Evolutionary conservation across 208 protist species (phyloP), one percentile per base, ranked within the genome.

Genomic region (Porcisia deanei): DNA sequence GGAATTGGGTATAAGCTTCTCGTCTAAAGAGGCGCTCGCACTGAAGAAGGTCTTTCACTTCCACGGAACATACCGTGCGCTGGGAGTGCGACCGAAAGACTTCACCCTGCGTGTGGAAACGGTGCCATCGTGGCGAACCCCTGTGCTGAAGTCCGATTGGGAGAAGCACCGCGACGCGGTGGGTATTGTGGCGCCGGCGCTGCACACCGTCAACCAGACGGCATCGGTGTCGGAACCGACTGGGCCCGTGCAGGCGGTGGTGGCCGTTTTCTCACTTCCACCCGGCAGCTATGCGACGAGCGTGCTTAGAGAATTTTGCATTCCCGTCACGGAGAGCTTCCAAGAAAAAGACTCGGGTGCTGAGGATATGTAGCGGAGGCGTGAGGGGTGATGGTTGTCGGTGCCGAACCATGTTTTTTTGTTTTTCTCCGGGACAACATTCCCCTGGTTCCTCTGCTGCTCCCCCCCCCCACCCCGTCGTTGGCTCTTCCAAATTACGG

Each of bases 21-120:
- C 34, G 30, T 73, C 70, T 6, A 71, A 72, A 39, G 67, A 86
- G 25, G 71, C 76, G 9, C 52, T 74, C 18, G 69, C 81, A 37
- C 83, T 97, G 22, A 85, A 88, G 22, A 94, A 95, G 79, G 61
- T 89, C 4, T 97, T 93, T 81, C 94, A 97, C 78, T 96, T 89
- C 74, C 87, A 97, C 80, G 94, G 94, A 57, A 85, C 92, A n/a
- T 97, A 97, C 75, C 91, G 94, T 20, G 76, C 81, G 5, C 76
- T 97, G 39, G 75, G 82, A 16, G 83, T 97, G 6, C 55, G 39
- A 20, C 94, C 91, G 22, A 73, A 65, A 39, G 69, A 85, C 22
- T 75, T 96, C 25, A 59, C 69, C 3, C 74, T 96, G 47, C 67
- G 49, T 18, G 37, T 85, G 12, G 49, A 70, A 16, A 65, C 64